These are phyloP conservation scores for Nothophytophthora sp. DNA, from an alignment of 352 stramenopile genomes.

Conservation along the genomic window DNA sequence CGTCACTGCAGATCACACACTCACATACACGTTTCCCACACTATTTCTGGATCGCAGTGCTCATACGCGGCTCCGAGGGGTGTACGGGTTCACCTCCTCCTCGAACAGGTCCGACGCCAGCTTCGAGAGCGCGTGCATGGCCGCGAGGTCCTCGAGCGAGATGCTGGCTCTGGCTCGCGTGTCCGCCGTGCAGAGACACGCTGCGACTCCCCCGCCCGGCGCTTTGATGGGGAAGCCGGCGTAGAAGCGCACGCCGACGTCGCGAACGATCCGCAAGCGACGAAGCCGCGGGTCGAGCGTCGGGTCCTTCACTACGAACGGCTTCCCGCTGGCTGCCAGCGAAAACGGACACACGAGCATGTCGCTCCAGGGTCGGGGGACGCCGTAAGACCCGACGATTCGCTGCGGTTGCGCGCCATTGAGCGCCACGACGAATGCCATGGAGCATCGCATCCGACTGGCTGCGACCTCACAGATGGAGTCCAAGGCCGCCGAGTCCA, in stretches of 20 bases:
- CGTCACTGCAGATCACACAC: too few species aligned
- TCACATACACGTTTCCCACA: too few species aligned
- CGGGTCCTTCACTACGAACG: constrained; percentile 49
- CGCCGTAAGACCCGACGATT: constrained; percentile 38
- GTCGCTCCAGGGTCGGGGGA: constrained; percentile 12
- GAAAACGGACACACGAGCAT: constrained; percentile 22
- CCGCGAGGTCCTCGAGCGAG: constrained; percentile 37
- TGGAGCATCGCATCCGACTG: constrained; percentile 39
- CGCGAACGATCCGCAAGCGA: constrained; percentile 36
- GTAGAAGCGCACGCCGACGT: constrained; percentile 51
- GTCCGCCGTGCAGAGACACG: constrained; percentile 47
- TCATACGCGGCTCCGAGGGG: constrained; percentile 18
- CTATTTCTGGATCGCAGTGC: too few species aligned
- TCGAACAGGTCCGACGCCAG: constrained; percentile 55
- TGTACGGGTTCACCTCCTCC: constrained; percentile 40
- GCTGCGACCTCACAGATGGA: constrained; percentile 61
- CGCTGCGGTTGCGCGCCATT: constrained; percentile 23
- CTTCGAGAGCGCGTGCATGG: constrained; percentile 54
- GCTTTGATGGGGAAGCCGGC: constrained; percentile 54
- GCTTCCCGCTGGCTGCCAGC: constrained; percentile 25
- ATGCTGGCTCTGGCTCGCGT: constrained; percentile 28
- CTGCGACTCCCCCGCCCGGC: constrained; percentile 17
- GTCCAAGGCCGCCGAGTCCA: constrained; percentile 44
- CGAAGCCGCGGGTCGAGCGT: constrained; percentile 34
- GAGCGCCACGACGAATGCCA: constrained; percentile 48